Base-by-base conservation (phyloP, 2,329 filamentous ascomycete species). In the Falciphora oryzae region DNA sequence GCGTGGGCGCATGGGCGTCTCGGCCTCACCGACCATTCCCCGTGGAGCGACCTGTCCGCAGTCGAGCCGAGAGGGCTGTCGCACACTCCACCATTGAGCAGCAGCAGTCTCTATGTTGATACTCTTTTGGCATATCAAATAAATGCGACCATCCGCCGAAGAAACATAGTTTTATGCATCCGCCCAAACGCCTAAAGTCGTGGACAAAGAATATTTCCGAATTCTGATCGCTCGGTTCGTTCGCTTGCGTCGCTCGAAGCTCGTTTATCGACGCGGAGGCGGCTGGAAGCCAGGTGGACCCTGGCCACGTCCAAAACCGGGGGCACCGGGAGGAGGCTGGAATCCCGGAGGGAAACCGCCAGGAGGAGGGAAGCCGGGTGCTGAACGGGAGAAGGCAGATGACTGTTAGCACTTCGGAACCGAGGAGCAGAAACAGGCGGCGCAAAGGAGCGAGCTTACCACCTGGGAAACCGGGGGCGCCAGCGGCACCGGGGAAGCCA, bases 231-330 rank as follows among this genome's bases (percentile, higher is more conserved):
- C 64, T 64, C 64, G 38, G 27, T 27, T 65, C 11, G 32, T 32
- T 32, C 11, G 32, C 5, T 11, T 11, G 32, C 32, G 32, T 32
- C 32, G 32, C 32, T 32, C 32, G 32, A 32, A 32, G 32, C 32
- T 11, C 44, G 59, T 71, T 69, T 80, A 87, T 80, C 83, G 79
- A 76, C 85, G 82, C 64, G 88, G 87, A 65, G 90, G 88, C 67
- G 87, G 88, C 78, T 92, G 89, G 79, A 94, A 94, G 68, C 91
- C 90, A 66, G 84, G 80, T 53, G 89, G 89, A 61, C 87, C 85
- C 44, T 78, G 78, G 66, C 85, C 85, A 69, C 79, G 78, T 66
- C 75, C 75, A 63, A 73, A 53, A 18, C 44, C 44, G 44, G 44
- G 69, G 66, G 73, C 74, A 68, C 91, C 90, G 66, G 84, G 80